Percentiles rank a stretch among this genome's conserved stretches.
Conservation (phyloP, 495 filamentous ascomycete genomes). For the Hypomontagnella submonticulosa region DNA sequence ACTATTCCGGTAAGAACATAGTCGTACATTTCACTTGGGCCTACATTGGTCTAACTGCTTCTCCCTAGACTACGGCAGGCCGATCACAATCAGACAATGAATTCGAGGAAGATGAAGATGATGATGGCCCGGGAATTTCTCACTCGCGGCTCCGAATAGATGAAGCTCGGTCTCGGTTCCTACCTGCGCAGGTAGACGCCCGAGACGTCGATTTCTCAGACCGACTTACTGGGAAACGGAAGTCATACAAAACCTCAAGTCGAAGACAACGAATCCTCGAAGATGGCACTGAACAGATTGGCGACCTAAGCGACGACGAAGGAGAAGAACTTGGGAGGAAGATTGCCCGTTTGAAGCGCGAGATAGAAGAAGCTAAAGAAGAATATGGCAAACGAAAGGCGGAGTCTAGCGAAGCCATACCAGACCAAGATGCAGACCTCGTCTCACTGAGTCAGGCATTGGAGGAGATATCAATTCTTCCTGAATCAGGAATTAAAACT, state of each 20-base stretch:
- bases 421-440: slow-evolving; percentile 54
- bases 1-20: slow-evolving; percentile 74
- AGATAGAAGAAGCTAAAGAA: slow-evolving; percentile 80
- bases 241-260: slow-evolving; percentile 79
- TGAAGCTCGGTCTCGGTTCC: slow-evolving; percentile 81
- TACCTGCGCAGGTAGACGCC: slow-evolving; percentile 77
- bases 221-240: slow-evolving; percentile 78
- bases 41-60: slow-evolving; percentile 22
- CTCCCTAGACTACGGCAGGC: slow-evolving; percentile 67
- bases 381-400: slow-evolving; percentile 67
- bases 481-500: slow-evolving; percentile 47
- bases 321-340: slow-evolving; percentile 78
- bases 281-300: slow-evolving; percentile 70
- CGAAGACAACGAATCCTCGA: slow-evolving; percentile 69
- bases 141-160: slow-evolving; percentile 77
- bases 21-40: background rate
- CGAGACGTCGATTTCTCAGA: slow-evolving; percentile 84
- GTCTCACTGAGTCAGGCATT: slow-evolving; percentile 73
- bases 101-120: slow-evolving; percentile 70
- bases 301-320: slow-evolving; percentile 72
- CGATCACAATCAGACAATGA: slow-evolving; percentile 72
- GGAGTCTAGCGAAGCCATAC: slow-evolving; percentile 46
- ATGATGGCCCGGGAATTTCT: slow-evolving; percentile 72
- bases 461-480: slow-evolving; percentile 63
- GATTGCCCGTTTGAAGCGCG: slow-evolving; percentile 79